Base-by-base conservation (phyloP, 352 stramenopile species). In the Globisporangium solare region DNA sequence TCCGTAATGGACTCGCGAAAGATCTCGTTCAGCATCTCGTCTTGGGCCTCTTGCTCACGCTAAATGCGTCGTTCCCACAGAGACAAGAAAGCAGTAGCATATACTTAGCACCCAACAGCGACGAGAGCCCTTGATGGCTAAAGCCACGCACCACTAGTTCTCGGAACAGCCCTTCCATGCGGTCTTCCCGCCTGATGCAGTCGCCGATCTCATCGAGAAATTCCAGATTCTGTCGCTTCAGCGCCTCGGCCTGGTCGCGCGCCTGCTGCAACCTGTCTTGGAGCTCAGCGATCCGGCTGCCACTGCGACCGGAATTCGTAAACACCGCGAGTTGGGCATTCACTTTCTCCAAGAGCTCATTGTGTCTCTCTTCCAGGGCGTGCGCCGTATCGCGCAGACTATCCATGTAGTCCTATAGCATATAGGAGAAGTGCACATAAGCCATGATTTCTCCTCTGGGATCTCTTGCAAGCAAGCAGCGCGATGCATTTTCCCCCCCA, bases 151-250 rank as follows among this genome's bases (percentile, higher is more conserved):
- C 58, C 32, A 66, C 47, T 40, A 81, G 53, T 51, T 85, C 74
- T 18, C 70, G 71, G 21, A 85, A 55, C 20, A 85, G 59, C 0
- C 74, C 74, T 67, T 85, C 74, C 71, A 81, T 79, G 20, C 74
- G 51, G 63, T 85, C 74, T 47, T 81, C 71, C 6, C 70, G 55
- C 57, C 81, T 81, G 53, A 84, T 77, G 39, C 71, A 66, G 43
- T 76, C 64, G 17, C 57, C 67, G 47, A 81, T 60, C 55, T 79
- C 54, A n/a, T 76, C 59, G 56, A 81, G 71, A 42, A 79, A 81
- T 35, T 51, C 51, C 14, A 69, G 64, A 39, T 84, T 84, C 62
- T 80, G 71, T 58, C 61, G 50, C 64, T 79, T 75, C 5, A 84
- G 40, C 13, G 56, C 37, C 22, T 74, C 62, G 0, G 71, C 69